These are phyloP conservation scores for Puccinia hordei DNA, from an alignment of 1,284 basidiomycete species.

Conservation along the genomic window DNA sequence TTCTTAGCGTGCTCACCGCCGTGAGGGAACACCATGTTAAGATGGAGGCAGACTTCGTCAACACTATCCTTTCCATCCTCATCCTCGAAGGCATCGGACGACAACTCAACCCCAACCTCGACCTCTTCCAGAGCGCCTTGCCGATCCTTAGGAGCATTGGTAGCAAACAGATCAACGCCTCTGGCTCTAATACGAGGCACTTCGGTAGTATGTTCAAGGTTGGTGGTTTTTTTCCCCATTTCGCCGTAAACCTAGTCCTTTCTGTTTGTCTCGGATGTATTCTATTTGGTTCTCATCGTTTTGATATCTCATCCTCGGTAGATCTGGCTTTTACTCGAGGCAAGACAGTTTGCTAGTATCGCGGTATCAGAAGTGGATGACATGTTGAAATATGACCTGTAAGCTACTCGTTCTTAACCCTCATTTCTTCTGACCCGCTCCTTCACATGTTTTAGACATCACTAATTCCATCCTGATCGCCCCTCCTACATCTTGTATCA, in stretches of 20 bases:
- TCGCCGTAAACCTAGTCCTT: background rate
- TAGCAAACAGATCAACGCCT: conserved; percentile 76
- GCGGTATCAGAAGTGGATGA: conserved; percentile 35
- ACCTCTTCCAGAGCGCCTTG: conserved; percentile 87
- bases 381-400: conserved; percentile 47
- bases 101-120: conserved; percentile 86
- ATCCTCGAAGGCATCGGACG: conserved; percentile 94
- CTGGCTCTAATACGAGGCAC: conserved; percentile 68
- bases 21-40: conserved; percentile 94
- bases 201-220: conserved; percentile 83
- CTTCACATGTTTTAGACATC: background rate
- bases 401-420: background rate
- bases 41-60: conserved; percentile 95
- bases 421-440: background rate
- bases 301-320: background rate
- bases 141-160: conserved; percentile 87
- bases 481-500: background rate
- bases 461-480: no score
- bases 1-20: conserved; percentile 81
- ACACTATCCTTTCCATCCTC: conserved; percentile 64
- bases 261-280: background rate
- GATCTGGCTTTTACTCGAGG: conserved; percentile 45
- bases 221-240: conserved; percentile 53
- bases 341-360: conserved; percentile 36
- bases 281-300: background rate